Conservation (phyloP, 2,329 filamentous ascomycete genomes). For the Aspergillus floridensis region DNA sequence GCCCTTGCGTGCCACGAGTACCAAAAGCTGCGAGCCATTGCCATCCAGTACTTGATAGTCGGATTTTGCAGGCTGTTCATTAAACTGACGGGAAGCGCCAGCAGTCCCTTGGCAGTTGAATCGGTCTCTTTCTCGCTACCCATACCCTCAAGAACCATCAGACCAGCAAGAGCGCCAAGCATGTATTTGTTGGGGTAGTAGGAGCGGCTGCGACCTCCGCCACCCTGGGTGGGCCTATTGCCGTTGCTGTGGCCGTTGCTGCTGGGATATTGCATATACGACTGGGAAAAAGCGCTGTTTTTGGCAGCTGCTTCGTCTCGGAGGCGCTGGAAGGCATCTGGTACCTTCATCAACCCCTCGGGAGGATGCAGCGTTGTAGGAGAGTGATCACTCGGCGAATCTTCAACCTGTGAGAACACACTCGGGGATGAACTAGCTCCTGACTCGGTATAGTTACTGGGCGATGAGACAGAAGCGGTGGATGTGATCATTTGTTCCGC, state of each 20-base stretch:
- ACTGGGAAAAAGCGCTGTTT: slow-evolving; percentile 39
- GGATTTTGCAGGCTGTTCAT: slow-evolving; percentile 42
- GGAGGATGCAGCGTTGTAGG: slow-evolving; percentile 34
- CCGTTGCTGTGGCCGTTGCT: slow-evolving; percentile 5
- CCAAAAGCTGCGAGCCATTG: slow-evolving; percentile 28
- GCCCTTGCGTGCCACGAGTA: slow-evolving; percentile 39
- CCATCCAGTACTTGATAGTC: slow-evolving; percentile 24
- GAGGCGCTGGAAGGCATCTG: slow-evolving; percentile 44
- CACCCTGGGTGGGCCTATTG: slow-evolving; percentile 34
- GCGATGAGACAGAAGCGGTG: slow-evolving; percentile 39
- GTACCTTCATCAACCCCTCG: slow-evolving; percentile 45
- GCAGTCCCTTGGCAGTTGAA: slow-evolving; percentile 63
- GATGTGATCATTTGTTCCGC: slow-evolving; percentile 41
- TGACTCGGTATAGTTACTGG: slow-evolving; percentile 40
- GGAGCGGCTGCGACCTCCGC: slow-evolving; percentile 47
- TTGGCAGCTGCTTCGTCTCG: slow-evolving; percentile 32
- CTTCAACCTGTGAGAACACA: slow-evolving; percentile 42
- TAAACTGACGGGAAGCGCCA: slow-evolving; percentile 61
- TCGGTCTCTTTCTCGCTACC: slow-evolving; percentile 64
- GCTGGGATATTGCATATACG: slow-evolving; percentile 35
- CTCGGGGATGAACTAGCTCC: slow-evolving; percentile 38
- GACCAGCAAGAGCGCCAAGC: slow-evolving; percentile 84
- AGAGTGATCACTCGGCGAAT: slow-evolving; percentile 31
- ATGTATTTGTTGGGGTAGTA: slow-evolving; percentile 71
- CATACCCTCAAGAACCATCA: slow-evolving; percentile 87